Conservation (phyloP, 768 basidiomycete species). For the Rhodotorula taiwanensis region DNA sequence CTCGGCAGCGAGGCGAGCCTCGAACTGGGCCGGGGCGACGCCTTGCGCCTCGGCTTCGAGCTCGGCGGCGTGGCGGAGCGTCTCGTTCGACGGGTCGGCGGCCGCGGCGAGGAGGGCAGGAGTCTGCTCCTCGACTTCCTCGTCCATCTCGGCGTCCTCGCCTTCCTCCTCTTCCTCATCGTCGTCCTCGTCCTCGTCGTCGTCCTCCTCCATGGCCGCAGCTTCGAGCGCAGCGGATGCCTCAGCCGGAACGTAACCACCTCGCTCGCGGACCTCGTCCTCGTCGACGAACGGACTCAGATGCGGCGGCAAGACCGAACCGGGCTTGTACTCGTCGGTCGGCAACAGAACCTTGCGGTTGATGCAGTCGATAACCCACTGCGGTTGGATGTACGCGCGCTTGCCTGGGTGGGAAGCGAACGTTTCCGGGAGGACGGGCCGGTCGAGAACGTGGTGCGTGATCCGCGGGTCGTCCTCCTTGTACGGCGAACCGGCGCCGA, state of each 20-base stretch:
- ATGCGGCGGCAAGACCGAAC: slow-evolving; percentile 82
- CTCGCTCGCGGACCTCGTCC: slow-evolving; percentile 46
- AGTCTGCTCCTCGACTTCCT: slow-evolving; percentile 63
- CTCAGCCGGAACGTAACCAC: slow-evolving; percentile 51
- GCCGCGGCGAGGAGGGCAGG: slow-evolving; percentile 48
- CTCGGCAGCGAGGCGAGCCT: slow-evolving; percentile 44
- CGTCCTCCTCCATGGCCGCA: slow-evolving; percentile 43
- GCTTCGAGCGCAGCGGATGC: slow-evolving; percentile 49
- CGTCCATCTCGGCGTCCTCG: slow-evolving; percentile 57
- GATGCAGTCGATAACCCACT: slow-evolving; percentile 95
- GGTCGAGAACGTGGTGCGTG: slow-evolving; percentile 91
- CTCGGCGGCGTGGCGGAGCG: slow-evolving; percentile 75
- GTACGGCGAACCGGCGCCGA: slow-evolving; percentile 73
- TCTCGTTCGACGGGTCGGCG: slow-evolving; percentile 54
- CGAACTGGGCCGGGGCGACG: slow-evolving; percentile 44
- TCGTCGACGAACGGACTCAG: slow-evolving; percentile 87
- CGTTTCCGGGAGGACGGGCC: slow-evolving; percentile 53
- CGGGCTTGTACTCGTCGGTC: slow-evolving; percentile 78
- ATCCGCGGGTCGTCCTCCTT: slow-evolving; percentile 68
- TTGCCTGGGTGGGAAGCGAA: slow-evolving; percentile 47
- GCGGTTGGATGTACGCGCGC: slow-evolving; percentile 88
- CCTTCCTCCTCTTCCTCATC: slow-evolving; percentile 47
- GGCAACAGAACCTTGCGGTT: slow-evolving; percentile 77
- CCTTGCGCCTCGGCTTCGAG: slow-evolving; percentile 68
- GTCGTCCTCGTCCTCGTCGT: slow-evolving; percentile 44